A percentile compares a stretch with the other conserved stretches of the same genome.
These are phyloP conservation scores for Penicillium salamii DNA, from an alignment of 495 filamentous ascomycete genomes.

Conservation along the genomic window DNA sequence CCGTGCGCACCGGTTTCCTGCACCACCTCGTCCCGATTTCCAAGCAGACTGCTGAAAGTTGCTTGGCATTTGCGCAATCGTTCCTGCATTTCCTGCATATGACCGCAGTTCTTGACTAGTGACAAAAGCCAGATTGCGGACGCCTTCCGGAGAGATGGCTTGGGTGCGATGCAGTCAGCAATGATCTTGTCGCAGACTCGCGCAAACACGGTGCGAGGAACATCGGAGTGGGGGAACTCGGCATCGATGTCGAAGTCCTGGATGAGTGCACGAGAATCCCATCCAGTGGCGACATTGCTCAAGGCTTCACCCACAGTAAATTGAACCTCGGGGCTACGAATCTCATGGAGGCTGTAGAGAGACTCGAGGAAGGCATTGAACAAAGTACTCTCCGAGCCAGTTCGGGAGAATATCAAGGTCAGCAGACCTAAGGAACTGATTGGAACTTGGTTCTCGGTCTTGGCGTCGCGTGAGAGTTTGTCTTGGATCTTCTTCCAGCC, in stretches of 20 bases:
- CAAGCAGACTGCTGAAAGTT: conserved; percentile 83
- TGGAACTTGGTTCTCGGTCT: conserved; percentile 75
- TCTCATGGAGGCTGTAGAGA: conserved; percentile 74
- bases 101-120: conserved; percentile 86
- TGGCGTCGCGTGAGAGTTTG: conserved; percentile 62
- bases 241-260: conserved; percentile 62
- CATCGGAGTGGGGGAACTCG: conserved; percentile 34
- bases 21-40: conserved; percentile 85
- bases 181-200: conserved; percentile 65
- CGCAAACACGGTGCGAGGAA: conserved; percentile 48
- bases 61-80: conserved; percentile 75
- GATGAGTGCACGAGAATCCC: conserved; percentile 64
- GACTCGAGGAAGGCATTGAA: conserved; percentile 51
- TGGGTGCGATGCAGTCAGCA: conserved; percentile 71
- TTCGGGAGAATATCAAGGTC: conserved; percentile 52
- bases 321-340: conserved; percentile 78
- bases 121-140: conserved; percentile 91
- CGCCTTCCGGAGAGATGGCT: conserved; percentile 82
- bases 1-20: conserved; percentile 94
- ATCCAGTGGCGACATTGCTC: conserved; percentile 70
- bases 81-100: conserved; percentile 64
- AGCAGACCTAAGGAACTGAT: conserved; percentile 70
- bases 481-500: conserved; percentile 50
- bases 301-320: conserved; percentile 88
- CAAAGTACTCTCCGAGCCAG: conserved; percentile 22